phyloP scores from a whole-genome alignment of 768 basidiomycete species.

The Auriculariales sp. region DNA sequence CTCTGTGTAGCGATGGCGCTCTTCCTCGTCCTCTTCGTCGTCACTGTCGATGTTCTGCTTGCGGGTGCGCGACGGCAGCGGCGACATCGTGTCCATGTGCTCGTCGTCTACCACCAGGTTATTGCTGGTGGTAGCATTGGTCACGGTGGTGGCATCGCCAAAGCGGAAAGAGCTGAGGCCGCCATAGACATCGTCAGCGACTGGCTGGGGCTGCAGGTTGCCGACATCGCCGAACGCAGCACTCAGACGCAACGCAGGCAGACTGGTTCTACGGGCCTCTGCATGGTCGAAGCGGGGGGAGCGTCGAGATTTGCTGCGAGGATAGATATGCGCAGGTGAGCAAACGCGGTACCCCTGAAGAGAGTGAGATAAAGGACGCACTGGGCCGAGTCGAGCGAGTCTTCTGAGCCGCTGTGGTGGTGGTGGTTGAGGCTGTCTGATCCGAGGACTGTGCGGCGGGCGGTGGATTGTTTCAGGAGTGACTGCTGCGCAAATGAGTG shows the following conservation, averaged over 20 bases:
- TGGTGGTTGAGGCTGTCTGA: background rate
- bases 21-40: constrained; percentile 21
- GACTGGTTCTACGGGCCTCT: background rate
- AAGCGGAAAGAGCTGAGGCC: background rate
- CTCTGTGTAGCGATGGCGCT: constrained; percentile 14
- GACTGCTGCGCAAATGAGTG: too few species aligned
- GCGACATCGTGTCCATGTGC: background rate
- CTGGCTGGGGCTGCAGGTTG: background rate
- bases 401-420: background rate
- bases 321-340: background rate
- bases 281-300: background rate
- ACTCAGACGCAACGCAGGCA: background rate
- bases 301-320: background rate
- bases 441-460: background rate
- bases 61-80: background rate
- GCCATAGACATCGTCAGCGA: background rate
- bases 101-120: too few species aligned
- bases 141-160: background rate
- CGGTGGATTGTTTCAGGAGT: too few species aligned
- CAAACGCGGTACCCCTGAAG: too few species aligned
- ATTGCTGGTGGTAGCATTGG: background rate
- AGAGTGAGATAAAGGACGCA: background rate
- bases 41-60: constrained; percentile 9
- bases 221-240: background rate
- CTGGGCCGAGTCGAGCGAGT: background rate